A percentile compares a stretch with the other conserved stretches of the same genome.
These are phyloP conservation scores for Colletotrichum agaves DNA, from an alignment of 2,329 filamentous ascomycete species.

Conservation along the genomic window DNA sequence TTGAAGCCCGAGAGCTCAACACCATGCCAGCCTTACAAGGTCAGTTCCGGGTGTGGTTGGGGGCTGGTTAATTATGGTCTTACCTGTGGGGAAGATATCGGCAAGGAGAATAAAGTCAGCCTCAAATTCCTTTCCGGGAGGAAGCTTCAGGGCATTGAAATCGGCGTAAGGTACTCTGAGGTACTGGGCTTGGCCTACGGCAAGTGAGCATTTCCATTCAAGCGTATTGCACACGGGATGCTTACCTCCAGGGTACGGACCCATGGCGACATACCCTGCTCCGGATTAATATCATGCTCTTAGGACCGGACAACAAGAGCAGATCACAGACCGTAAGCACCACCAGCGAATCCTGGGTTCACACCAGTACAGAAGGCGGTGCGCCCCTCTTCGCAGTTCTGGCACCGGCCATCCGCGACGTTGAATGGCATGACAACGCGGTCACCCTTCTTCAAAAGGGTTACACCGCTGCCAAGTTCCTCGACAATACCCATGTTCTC, in stretches of 20 bases:
- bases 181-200: conserved; percentile 69
- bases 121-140: conserved; percentile 69
- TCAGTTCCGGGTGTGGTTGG: neutral
- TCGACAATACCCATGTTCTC: conserved; percentile 70
- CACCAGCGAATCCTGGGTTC: conserved; percentile 50
- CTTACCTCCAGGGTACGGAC: conserved; percentile 54
- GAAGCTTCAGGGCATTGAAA: conserved; percentile 72
- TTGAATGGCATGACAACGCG: conserved; percentile 74
- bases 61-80: neutral
- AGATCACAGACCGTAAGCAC: conserved; percentile 45
- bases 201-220: neutral
- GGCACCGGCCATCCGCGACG: conserved; percentile 70
- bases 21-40: conserved; percentile 62
- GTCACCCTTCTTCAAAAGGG: conserved; percentile 70
- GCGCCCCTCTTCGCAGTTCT: conserved; percentile 71
- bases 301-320: neutral
- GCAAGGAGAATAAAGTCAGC: conserved; percentile 65
- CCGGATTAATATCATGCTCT: neutral
- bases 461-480: conserved; percentile 67
- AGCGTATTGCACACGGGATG: conserved; percentile 40
- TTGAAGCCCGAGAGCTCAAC: conserved; percentile 67
- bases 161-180: conserved; percentile 74
- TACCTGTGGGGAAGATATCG: conserved; percentile 50
- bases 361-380: conserved; percentile 73
- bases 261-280: conserved; percentile 68